These are phyloP conservation scores for Rhizodiscina lignyota DNA, from an alignment of 495 filamentous ascomycete species.

Conservation along the genomic window DNA sequence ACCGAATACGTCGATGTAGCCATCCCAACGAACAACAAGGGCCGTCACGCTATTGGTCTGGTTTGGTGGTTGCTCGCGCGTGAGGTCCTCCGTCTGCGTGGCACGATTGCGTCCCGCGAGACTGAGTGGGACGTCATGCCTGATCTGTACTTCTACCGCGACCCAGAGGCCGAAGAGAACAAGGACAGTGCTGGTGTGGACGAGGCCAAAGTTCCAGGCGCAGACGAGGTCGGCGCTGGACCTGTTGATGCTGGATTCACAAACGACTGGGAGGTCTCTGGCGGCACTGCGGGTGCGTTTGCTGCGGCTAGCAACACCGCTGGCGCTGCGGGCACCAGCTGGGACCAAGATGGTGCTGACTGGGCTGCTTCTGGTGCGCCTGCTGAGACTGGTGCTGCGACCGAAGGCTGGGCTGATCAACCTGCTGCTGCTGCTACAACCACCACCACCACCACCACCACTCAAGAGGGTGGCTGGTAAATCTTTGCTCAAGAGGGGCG, in stretches of 20 bases:
- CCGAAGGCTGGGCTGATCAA: constrained; percentile 53
- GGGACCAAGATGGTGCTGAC: constrained; percentile 64
- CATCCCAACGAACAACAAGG: constrained; percentile 99
- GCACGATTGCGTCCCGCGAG: constrained; percentile 85
- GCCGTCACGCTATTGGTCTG: constrained; percentile 92
- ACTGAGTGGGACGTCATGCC: constrained; percentile 97
- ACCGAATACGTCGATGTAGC: constrained; percentile 99
- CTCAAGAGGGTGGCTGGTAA: constrained; percentile 10
- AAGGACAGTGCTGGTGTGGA: constrained; percentile 46
- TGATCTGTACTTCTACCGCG: constrained; percentile 99
- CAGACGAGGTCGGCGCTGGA: constrained; percentile 68
- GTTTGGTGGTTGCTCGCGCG: constrained; percentile 99
- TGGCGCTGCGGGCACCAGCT: constrained; percentile 40
- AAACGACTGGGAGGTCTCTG: constrained; percentile 57
- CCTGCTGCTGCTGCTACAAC: constrained; percentile 24
- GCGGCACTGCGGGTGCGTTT: constrained; percentile 42
- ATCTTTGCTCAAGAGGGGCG: neutral
- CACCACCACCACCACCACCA: too few relatives aligned
- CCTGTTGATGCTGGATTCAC: constrained; percentile 70
- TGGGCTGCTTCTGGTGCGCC: constrained; percentile 49
- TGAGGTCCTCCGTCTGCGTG: constrained; percentile 96
- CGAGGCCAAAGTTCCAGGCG: constrained; percentile 46
- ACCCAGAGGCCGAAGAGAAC: constrained; percentile 94
- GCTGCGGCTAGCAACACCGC: constrained; percentile 43
- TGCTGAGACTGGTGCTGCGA: constrained; percentile 33